phyloP scores from a whole-genome alignment of 2,329 filamentous ascomycete genomes.

The Mycosphaerella arachidis region DNA sequence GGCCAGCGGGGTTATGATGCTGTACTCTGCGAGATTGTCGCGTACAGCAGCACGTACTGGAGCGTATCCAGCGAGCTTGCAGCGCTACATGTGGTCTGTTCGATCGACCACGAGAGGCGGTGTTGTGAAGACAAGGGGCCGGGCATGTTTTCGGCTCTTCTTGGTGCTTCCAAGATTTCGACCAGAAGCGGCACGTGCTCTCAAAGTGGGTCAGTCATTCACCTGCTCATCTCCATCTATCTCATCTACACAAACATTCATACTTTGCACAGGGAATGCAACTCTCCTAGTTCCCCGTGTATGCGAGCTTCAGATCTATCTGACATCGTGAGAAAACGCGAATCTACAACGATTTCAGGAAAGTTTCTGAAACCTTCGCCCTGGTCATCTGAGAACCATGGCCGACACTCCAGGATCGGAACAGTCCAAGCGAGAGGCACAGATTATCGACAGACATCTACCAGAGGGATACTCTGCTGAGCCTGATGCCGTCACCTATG shows the following conservation, averaged over 20 bases:
- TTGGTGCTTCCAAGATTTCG: neutral
- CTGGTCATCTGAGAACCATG: constrained; percentile 7
- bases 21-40: neutral
- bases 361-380: neutral
- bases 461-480: constrained; percentile 34
- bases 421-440: constrained; percentile 26
- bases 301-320: constrained; percentile 8
- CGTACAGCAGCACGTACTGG: neutral
- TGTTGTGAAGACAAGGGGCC: neutral
- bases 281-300: constrained; percentile 1
- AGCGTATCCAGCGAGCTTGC: neutral
- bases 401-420: constrained; percentile 19
- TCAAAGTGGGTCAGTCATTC: neutral
- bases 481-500: constrained; percentile 26
- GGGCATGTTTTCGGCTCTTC: neutral
- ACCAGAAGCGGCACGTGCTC: neutral
- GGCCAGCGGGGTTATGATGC: neutral
- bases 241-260: neutral
- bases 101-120: neutral
- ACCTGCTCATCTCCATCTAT: neutral
- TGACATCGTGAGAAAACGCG: neutral
- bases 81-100: neutral
- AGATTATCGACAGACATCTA: constrained; percentile 32
- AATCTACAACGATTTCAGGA: constrained; percentile 1
- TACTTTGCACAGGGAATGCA: constrained; percentile 1